Evolutionary conservation across 805 yeast species (phyloP), one percentile per base, ranked within the genome.

Genomic region (Starmerella sirachaensis): DNA sequence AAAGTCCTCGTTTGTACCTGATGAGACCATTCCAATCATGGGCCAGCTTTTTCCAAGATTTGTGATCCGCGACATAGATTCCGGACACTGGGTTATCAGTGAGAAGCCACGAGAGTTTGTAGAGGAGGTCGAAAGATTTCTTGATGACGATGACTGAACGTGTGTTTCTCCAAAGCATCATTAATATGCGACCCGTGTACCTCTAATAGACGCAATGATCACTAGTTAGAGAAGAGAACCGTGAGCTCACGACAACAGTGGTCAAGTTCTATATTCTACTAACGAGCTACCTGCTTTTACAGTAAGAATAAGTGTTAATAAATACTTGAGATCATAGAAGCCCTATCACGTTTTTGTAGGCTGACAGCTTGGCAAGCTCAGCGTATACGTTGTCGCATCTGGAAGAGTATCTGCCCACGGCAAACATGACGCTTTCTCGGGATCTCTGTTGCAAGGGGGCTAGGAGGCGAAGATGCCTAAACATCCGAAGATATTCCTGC

Each of bases 41-140:
- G 93, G 86, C 1, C 60, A 62, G 39, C 81, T 71, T 52, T 88
- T 84, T 60, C 96, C 96, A 0, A 63, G 65, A 18, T 84, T 84
- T 52, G 80, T 74, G 43, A 60, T 81, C 11, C 64, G 70, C 31
- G 94, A 80, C 52, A 63, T 91, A 18, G 77, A 82, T 14, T 72
- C 86, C 0, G 95, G 95, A 2, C 98, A 88, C 58, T 88, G 96
- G 94, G 71, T 86, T 12, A 83, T 83, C 47, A 73, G 83, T 28
- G 96, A 88, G 53, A 78, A 78, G 48, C 94, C 97, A 1, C 50
- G 63, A 6, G 93, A 78, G 52, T 84, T 88, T 46, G 63, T 82
- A 18, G 71, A 66, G 3, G 59, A 62, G 6, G 72, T 81, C 12
- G 66, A 64, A 20, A 78, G 77, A 20, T 86, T 75, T 60, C 65